Conservation (phyloP, 148 eudicot species). For the Talinum fruticosum region DNA sequence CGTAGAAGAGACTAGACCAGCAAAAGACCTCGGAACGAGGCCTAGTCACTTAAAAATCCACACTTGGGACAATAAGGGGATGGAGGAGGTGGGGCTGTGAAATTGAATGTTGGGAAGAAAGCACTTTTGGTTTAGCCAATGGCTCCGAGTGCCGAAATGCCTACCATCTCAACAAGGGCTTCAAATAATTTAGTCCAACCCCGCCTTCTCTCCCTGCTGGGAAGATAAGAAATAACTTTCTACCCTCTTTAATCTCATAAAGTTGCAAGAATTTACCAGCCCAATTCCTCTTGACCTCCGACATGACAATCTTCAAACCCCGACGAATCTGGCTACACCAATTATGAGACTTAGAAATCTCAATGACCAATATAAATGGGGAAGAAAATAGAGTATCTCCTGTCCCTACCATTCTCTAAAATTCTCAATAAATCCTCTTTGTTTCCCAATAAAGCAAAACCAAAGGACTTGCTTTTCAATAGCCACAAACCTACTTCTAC, state of each 20-base stretch:
- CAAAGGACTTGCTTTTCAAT: neutral
- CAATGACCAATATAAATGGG: neutral
- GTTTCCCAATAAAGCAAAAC: neutral
- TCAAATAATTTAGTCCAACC: too few species aligned
- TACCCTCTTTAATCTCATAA: neutral
- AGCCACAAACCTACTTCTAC: neutral
- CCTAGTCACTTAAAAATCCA: too few species aligned
- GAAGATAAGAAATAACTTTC: neutral
- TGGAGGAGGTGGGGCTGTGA: too few species aligned
- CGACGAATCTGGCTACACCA: neutral
- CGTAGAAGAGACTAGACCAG: too few species aligned
- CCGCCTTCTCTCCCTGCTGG: neutral
- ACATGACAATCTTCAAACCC: neutral
- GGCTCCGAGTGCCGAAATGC: too few species aligned
- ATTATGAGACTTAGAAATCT: neutral
- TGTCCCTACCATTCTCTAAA: neutral
- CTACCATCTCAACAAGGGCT: too few species aligned
- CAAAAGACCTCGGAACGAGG: too few species aligned
- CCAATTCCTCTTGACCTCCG: neutral
- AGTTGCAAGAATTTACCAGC: neutral
- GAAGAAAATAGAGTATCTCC: neutral
- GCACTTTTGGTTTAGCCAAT: too few species aligned
- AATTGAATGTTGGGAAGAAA: too few species aligned
- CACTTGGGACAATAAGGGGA: too few species aligned
- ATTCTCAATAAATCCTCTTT: neutral